A percentile compares a stretch with the other conserved stretches of the same genome.
These are phyloP conservation scores for Vitis rotundifolia DNA, from an alignment of 164 flowering plant genomes.

Conservation along the genomic window DNA sequence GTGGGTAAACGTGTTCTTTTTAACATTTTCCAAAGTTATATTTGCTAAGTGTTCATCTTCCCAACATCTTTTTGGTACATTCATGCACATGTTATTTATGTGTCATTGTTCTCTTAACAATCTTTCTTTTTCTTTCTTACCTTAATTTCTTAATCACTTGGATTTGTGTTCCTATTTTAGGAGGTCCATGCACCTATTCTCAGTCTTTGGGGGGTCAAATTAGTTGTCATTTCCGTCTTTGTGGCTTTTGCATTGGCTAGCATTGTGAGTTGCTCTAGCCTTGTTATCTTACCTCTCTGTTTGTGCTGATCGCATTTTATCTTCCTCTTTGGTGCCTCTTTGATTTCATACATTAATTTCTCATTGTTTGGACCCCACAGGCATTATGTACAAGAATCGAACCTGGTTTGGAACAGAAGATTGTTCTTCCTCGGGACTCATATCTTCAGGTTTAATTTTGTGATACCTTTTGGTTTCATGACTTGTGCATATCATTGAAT, in stretches of 20 bases:
- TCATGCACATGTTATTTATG: neutral
- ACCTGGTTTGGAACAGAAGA: slow-evolving; percentile 92
- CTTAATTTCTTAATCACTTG: slow-evolving; percentile 9
- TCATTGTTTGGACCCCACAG: slow-evolving; percentile 34
- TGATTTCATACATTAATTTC: neutral
- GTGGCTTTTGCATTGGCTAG: slow-evolving; percentile 77
- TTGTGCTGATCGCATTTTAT: neutral
- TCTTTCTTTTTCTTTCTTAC: neutral
- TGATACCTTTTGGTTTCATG: neutral
- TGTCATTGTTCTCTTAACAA: neutral
- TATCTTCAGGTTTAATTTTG: slow-evolving; percentile 81
- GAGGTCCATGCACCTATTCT: slow-evolving; percentile 92
- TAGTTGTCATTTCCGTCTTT: slow-evolving; percentile 68
- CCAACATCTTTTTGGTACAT: neutral
- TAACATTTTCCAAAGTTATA: no score
- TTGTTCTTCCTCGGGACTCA: slow-evolving; percentile 95
- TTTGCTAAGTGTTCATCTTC: no score
- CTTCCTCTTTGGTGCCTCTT: neutral
- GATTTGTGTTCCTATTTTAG: slow-evolving; percentile 35
- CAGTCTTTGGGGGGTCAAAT: slow-evolving; percentile 77
- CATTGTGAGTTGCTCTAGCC: slow-evolving; percentile 66
- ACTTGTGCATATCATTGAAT: neutral
- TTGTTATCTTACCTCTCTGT: slow-evolving; percentile 1
- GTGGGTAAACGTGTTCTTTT: no score
- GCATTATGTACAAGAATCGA: slow-evolving; percentile 90